Base-by-base conservation (phyloP, 768 basidiomycete genomes). In the Rossbeevera mucosa region DNA sequence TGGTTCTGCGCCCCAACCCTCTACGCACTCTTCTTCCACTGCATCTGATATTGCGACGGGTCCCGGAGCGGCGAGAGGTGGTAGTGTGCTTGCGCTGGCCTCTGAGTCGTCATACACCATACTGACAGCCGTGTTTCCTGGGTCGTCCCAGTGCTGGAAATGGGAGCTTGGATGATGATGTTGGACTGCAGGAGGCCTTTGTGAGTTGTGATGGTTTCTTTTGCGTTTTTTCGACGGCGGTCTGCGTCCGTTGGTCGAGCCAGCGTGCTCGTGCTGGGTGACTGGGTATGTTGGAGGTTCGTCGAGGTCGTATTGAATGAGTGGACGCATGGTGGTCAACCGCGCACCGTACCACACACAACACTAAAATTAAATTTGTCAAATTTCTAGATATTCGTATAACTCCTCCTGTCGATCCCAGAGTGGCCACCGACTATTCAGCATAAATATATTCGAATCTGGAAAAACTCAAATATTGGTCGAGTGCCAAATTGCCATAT, bases 141-240 rank as follows among this genome's bases (percentile, higher is more conserved):
- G 71, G 45, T 78, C 74, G 47, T 80, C 74, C 71, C 76, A 72
- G 56, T 80, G 78, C 52, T 76, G 75, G 14, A 64, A 21, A 9
- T 54, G 28, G 31, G 49, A 41, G 48, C 47, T 60, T 18, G 29
- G 38, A 56, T 59, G n/a, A 59, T 24, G 38, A 56, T 59, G n/a
- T 59, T 24, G 20, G 30, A 2, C 43, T 5, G 28, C 28, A 5
- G 3, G 20, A 21, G 47, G 5, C 13, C 29, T 47, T 8, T 43
- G 54, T 22, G 48, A 11, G 31, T 47, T 65, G 40, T 65, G 59
- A 48, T 64, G 52, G 18, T 61, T 50, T 52, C 62, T 58, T 61
- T 72, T 70, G 48, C 80, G 78, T 65, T 80, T 86, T 71, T 85
- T 87, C 13, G 72, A 51, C 12, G 77, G 77, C 7, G 76, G 74